These are phyloP conservation scores for Cladosporium phlei DNA, from an alignment of 2,329 filamentous ascomycete genomes.

Conservation along the genomic window DNA sequence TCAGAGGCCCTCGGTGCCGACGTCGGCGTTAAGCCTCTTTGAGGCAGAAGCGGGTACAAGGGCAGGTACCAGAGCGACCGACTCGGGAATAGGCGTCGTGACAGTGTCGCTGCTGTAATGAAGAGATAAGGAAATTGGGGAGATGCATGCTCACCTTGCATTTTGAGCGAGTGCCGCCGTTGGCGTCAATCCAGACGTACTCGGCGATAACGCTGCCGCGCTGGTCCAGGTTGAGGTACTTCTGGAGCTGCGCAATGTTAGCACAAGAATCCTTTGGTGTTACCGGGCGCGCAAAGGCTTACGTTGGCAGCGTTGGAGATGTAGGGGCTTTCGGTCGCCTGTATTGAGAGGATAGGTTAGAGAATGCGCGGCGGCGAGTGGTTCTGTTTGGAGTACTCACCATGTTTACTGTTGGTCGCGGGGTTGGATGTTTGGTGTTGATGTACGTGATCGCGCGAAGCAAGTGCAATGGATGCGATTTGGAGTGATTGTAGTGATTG, in stretches of 20 bases:
- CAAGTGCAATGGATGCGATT: not conserved
- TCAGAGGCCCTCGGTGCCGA: too few species aligned
- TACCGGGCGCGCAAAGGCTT: conserved; percentile 25
- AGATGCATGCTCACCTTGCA: conserved; percentile 69
- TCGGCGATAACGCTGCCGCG: conserved; percentile 85
- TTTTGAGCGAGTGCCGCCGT: conserved; percentile 84
- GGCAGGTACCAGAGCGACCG: too few species aligned
- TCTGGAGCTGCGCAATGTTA: conserved; percentile 66
- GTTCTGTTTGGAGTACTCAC: conserved; percentile 13
- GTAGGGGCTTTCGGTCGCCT: conserved; percentile 31
- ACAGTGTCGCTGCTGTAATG: too few species aligned
- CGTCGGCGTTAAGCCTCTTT: too few species aligned
- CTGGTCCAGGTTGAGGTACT: conserved; percentile 89
- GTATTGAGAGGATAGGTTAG: conserved; percentile 6
- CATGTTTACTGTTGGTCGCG: conserved; percentile 18
- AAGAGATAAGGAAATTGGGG: not conserved
- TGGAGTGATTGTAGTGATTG: not conserved
- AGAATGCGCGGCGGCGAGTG: conserved; percentile 1
- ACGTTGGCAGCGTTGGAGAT: conserved; percentile 48
- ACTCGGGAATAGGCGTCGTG: too few species aligned
- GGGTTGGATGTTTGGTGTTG: conserved; percentile 12
- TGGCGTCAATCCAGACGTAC: conserved; percentile 92
- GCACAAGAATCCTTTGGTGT: conserved; percentile 20
- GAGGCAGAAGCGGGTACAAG: too few species aligned
- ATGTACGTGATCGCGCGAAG: too few species aligned